phyloP scores from a whole-genome alignment of 176 grass and related monocot genomes.

The Triticum timopheevii region DNA sequence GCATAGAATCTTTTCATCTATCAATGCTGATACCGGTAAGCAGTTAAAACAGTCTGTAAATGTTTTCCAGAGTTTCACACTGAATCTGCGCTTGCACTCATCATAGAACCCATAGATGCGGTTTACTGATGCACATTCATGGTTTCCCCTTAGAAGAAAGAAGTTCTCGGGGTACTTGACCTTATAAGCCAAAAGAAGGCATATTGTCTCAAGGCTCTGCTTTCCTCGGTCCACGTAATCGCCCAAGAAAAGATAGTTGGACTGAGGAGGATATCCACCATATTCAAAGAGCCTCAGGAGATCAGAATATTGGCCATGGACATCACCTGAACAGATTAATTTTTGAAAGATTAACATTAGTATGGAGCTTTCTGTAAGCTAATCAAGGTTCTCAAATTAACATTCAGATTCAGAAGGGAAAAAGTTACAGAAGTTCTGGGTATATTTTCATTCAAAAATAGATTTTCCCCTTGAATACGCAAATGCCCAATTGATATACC shows the following conservation, averaged over 20 bases:
- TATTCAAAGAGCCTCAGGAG: conserved; percentile 73
- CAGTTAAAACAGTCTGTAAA: conserved; percentile 82
- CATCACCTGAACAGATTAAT: conserved; percentile 58
- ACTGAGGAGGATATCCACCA: conserved; percentile 63
- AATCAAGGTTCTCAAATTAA: background rate
- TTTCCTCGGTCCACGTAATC: conserved; percentile 85
- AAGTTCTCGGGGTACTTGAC: conserved; percentile 81
- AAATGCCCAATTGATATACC: background rate
- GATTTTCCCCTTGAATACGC: too few relatives aligned
- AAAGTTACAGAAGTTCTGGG: background rate
- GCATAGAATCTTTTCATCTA: conserved; percentile 78
- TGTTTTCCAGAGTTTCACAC: conserved; percentile 71
- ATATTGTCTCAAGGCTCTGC: conserved; percentile 85
- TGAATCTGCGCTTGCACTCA: conserved; percentile 80
- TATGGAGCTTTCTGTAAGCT: background rate
- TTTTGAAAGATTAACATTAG: conserved; percentile 8
- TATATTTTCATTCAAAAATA: background rate
- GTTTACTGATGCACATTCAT: conserved; percentile 81
- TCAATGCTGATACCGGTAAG: conserved; percentile 66
- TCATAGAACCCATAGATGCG: conserved; percentile 79
- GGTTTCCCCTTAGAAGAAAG: conserved; percentile 77
- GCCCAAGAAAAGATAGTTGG: conserved; percentile 80
- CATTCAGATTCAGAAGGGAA: background rate
- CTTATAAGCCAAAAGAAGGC: conserved; percentile 81
- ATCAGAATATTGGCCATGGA: conserved; percentile 86